Percentiles rank a stretch among this genome's conserved stretches.
Evolutionary conservation across 2,329 filamentous ascomycete species (phyloP).

Genomic region (Passalora sequoiae): DNA sequence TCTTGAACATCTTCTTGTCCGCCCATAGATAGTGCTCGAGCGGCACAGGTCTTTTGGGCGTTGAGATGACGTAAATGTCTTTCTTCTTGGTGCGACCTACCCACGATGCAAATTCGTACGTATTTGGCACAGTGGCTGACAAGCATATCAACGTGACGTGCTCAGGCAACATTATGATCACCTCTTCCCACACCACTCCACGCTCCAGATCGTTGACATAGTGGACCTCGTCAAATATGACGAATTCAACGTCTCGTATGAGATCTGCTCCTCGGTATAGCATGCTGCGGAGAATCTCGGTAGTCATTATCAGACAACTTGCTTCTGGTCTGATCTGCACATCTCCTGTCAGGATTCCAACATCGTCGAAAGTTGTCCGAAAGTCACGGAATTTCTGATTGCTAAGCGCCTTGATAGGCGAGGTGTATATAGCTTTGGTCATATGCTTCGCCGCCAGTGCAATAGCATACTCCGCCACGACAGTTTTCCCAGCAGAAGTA

Average conservation of each 20-base stretch:
- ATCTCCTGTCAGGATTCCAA: slow-evolving; percentile 93
- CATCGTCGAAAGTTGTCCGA: slow-evolving; percentile 81
- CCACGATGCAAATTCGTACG: slow-evolving; percentile 96
- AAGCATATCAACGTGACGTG: slow-evolving; percentile 93
- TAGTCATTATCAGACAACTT: slow-evolving; percentile 98
- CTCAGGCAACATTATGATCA: slow-evolving; percentile 98
- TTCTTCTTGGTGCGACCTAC: slow-evolving; percentile 97
- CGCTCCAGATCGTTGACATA: slow-evolving; percentile 96
- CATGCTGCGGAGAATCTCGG: slow-evolving; percentile 96
- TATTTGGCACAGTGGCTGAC: slow-evolving; percentile 95
- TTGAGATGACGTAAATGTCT: slow-evolving; percentile 98
- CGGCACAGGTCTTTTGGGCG: slow-evolving; percentile 87
- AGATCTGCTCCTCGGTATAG: slow-evolving; percentile 92
- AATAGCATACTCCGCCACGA: slow-evolving; percentile 97
- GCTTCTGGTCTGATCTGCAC: slow-evolving; percentile 97
- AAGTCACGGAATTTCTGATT: slow-evolving; percentile 99
- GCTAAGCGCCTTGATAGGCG: slow-evolving; percentile 94
- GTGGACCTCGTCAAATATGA: slow-evolving; percentile 98
- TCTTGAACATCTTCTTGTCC: slow-evolving; percentile 85
- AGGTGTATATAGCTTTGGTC: slow-evolving; percentile 99
- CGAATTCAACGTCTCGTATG: slow-evolving; percentile 95
- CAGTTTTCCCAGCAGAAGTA: slow-evolving; percentile 95
- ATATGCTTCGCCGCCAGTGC: slow-evolving; percentile 95
- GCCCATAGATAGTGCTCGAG: slow-evolving; percentile 97
- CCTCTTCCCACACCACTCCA: slow-evolving; percentile 98